These are phyloP conservation scores for Theobroma cacao DNA, from an alignment of 345 rosid species.

Conservation along the genomic window DNA sequence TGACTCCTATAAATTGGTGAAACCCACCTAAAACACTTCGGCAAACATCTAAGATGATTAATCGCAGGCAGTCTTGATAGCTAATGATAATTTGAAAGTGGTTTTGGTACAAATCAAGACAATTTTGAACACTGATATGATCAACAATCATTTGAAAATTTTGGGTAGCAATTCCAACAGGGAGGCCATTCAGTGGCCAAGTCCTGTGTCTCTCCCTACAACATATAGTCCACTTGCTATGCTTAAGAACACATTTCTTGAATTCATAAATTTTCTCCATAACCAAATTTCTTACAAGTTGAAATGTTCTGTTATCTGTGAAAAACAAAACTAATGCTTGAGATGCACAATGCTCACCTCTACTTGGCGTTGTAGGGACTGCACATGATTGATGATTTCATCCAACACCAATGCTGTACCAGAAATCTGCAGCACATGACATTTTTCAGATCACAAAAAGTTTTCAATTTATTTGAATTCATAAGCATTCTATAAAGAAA, in stretches of 20 bases:
- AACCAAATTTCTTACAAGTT: background rate
- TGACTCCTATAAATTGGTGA: background rate
- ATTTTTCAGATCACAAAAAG: background rate
- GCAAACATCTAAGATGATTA: background rate
- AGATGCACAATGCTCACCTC: conserved; percentile 59
- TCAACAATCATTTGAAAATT: background rate
- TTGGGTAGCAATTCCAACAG: background rate
- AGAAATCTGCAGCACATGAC: conserved; percentile 61
- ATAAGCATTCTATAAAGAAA: background rate
- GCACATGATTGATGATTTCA: conserved; percentile 96
- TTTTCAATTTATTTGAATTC: background rate
- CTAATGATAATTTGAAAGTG: background rate
- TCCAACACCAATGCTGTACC: conserved; percentile 94
- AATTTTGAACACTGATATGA: too few relatives aligned
- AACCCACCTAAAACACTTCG: background rate
- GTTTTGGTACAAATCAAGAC: background rate
- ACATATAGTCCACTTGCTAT: background rate
- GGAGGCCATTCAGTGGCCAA: background rate
- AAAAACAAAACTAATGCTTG: background rate
- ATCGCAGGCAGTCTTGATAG: background rate
- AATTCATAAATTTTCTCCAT: background rate
- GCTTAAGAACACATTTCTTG: background rate
- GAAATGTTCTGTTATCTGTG: background rate
- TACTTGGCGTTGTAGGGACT: conserved; percentile 87
- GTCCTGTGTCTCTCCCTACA: background rate